phyloP scores from a whole-genome alignment of 306 rosid genomes.

The Dicorynia guianensis region DNA sequence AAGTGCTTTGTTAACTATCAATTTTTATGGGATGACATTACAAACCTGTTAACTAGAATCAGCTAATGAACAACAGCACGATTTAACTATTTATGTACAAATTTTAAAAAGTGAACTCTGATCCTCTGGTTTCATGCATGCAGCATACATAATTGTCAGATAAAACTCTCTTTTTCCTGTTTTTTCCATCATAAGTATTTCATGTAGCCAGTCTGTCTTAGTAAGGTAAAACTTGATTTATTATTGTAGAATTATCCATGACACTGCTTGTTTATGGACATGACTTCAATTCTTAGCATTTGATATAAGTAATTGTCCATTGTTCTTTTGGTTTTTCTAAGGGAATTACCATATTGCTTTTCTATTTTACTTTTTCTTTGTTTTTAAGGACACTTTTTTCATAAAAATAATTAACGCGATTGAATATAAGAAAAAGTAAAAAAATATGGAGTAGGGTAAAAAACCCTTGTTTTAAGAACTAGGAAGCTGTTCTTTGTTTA shows the following conservation, averaged over 20 bases:
- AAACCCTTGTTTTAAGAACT: not conserved
- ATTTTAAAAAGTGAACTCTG: conserved; percentile 34
- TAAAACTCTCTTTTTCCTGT: conserved; percentile 8
- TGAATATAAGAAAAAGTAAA: too few relatives aligned
- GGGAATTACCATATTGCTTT: too few relatives aligned
- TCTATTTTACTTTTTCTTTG: too few relatives aligned
- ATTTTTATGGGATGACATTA: conserved; percentile 51
- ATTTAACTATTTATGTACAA: conserved; percentile 43
- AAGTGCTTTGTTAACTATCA: conserved; percentile 47
- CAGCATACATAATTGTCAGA: conserved; percentile 19
- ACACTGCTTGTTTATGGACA: too few relatives aligned
- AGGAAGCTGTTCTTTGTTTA: too few relatives aligned
- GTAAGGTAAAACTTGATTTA: too few relatives aligned
- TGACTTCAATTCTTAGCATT: not conserved
- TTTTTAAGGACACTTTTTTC: too few relatives aligned
- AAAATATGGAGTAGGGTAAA: too few relatives aligned
- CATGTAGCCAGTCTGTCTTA: too few relatives aligned
- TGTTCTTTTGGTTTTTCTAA: not conserved
- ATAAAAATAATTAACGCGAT: too few relatives aligned
- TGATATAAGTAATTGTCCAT: not conserved
- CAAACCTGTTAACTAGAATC: conserved; percentile 45
- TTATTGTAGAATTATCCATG: not conserved
- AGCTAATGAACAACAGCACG: conserved; percentile 45
- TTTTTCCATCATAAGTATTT: too few relatives aligned
- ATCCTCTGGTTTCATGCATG: conserved; percentile 33